Base-by-base conservation (phyloP, 225 moss, liverwort and hornwort species). In the Asterella californica region DNA sequence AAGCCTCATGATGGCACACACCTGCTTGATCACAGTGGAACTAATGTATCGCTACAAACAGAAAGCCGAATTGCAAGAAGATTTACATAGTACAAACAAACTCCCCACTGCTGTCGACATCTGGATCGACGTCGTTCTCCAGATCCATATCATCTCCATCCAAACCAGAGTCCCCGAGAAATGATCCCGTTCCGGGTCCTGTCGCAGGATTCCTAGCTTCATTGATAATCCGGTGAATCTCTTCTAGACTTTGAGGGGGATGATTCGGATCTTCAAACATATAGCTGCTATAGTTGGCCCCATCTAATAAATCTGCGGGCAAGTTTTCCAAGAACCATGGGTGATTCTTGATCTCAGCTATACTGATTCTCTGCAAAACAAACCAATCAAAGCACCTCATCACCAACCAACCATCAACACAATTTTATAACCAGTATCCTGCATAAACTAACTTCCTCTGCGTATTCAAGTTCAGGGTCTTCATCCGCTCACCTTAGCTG, bases 211-310 rank as follows among this genome's bases (percentile, higher is more conserved):
- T 78, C 76, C 84, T 88, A 38, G 85, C 85, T 70, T 88, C 85
- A 34, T 85, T 85, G 78, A 88, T 88, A 34, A 88, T 95, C 18
- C 93, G 91, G 90, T 95, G 95, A 68, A 99, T 90, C 84, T 99
- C 95, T 76, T 95, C 95, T 79, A 93, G 90, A 83, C 87, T 87
- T 86, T 99, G 99, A 15, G 95, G 92, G 24, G 95, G 99, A 74
- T 95, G 99, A 79, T 91, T 95, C 29, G 99, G 99, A 25, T 99
- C 99, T 81, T 99, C 99, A 76, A 95, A 99, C 64, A 92, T 90
- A 80, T 93, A 92, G 71, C 91, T 99, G 34, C 84, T 83, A 27
- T 72, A 72, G 83, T 93, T 93, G 5, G 87, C 80, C 4, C 82
- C 80, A 72, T 84, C 83, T 33, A 85, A 80, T 79, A 88, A 81